Base-by-base conservation (phyloP, 2,329 filamentous ascomycete genomes). In the Microdochium trichocladiopsis region DNA sequence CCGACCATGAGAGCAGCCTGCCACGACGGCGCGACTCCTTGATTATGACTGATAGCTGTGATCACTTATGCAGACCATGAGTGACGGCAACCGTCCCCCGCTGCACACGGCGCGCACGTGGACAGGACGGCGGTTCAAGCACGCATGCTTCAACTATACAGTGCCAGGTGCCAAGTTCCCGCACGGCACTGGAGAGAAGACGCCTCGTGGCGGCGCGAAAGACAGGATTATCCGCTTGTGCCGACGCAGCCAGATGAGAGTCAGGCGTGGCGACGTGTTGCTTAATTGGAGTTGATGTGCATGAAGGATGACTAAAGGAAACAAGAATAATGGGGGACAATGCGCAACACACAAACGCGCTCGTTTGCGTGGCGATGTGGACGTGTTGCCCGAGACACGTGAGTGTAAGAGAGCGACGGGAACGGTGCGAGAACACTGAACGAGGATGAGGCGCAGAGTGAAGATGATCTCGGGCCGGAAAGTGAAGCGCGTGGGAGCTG, bases 1-100 rank as follows among this genome's bases (percentile, higher is more conserved):
- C 65, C 66, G 41, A 45, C 41, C 41, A 69, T 67, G 60, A 59
- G 62, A 62, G 62, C 62, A 62, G 57, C 55, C 57, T 56, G 62
- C 63, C 63, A 65, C 61, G 50, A 50, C 33, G 51, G 48, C 51
- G 63, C 58, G 60, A 61, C 56, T 56, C 54, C 51, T 57, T 61
- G 54, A 49, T 50, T 36, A 55, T 24, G 14, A 53, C 50, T 55
- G 51, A 56, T 48, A 47, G 50, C 18, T 23, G 18, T 25, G 14
- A 3, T 47, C 36, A 33, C 47, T 45, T 10, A 45, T 45, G 18
- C 41, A 6, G 41, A 45, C 41, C 41, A 45, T 45, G 41, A 31
- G 28, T 31, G 28, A 31, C 8, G 28, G 8, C 41, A 16, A 45
- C 14, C n/a, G 11, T 8, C 18, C n/a, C 41, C 10, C 41, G 21